phyloP scores from a whole-genome alignment of 2,329 filamentous ascomycete species.

The Verticillium klebahnii region DNA sequence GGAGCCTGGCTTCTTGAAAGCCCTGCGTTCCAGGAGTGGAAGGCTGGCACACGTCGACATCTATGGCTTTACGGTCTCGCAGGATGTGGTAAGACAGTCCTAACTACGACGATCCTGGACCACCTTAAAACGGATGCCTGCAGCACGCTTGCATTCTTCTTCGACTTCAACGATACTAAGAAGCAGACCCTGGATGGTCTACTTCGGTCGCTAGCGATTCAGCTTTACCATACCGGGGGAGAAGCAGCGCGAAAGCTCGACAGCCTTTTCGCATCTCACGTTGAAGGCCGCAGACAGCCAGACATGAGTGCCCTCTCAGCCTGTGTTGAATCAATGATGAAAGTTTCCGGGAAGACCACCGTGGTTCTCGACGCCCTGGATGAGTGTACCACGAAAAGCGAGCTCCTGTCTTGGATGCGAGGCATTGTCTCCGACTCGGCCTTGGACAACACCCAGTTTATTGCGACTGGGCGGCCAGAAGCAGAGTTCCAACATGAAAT shows the following conservation, averaged over 20 bases:
- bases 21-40: conserved; percentile 10
- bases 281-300: conserved; percentile 18
- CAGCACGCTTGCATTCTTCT: conserved; percentile 13
- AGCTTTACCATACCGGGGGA: conserved; percentile 12
- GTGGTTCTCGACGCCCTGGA: conserved; percentile 19
- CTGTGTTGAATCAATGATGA: conserved; percentile 16
- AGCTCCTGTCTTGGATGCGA: conserved; percentile 15
- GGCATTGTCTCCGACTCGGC: conserved; percentile 4
- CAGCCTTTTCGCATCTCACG: neutral
- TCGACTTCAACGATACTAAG: conserved; percentile 14
- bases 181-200: conserved; percentile 15
- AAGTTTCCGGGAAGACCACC: neutral
- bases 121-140: neutral
- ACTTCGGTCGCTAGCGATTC: conserved; percentile 12
- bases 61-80: conserved; percentile 14
- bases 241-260: neutral
- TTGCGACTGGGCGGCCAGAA: neutral
- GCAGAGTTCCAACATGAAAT: neutral
- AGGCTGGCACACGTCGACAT: conserved; percentile 8
- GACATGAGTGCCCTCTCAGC: conserved; percentile 16
- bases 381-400: conserved; percentile 13
- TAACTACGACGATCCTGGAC: conserved; percentile 6
- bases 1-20: conserved; percentile 12
- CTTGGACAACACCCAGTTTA: conserved; percentile 2
- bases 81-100: conserved; percentile 16